Evolutionary conservation across 805 yeast species (phyloP).

Genomic region (Metahyphopichia silvanorum): DNA sequence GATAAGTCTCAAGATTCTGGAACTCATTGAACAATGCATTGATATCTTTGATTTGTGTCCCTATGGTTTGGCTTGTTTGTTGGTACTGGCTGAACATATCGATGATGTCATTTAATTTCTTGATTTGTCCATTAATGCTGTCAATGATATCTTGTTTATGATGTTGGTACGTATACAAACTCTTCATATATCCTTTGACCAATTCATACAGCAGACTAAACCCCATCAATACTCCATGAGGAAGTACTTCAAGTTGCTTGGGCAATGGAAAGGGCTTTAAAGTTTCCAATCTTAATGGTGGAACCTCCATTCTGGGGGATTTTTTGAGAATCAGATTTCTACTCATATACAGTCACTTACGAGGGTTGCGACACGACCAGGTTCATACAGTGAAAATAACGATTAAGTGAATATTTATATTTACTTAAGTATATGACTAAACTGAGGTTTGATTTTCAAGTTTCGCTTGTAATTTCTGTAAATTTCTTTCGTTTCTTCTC

Average conservation of each 20-base stretch:
- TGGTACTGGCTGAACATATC: conserved; percentile 17
- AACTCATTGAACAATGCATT: conserved; percentile 28
- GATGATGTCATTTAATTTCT: conserved; percentile 18
- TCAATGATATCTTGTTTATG: conserved; percentile 8
- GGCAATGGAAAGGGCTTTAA: conserved; percentile 23
- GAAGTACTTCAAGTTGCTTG: conserved; percentile 24
- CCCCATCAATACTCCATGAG: conserved; percentile 19
- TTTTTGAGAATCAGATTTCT: too few relatives aligned
- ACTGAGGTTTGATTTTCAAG: too few relatives aligned
- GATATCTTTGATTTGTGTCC: conserved; percentile 19
- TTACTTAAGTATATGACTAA: too few relatives aligned
- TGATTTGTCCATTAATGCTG: conserved; percentile 13
- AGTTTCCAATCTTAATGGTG: conserved; percentile 6
- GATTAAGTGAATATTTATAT: too few relatives aligned
- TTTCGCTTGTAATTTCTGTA: conserved; percentile 13
- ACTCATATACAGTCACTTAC: too few relatives aligned
- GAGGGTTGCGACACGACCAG: too few relatives aligned
- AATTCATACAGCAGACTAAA: conserved; percentile 25
- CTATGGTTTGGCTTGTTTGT: conserved; percentile 16
- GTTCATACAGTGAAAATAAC: too few relatives aligned
- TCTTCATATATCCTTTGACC: conserved; percentile 28
- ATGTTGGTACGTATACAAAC: conserved; percentile 16
- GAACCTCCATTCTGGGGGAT: background rate
- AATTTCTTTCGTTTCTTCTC: conserved; percentile 17
- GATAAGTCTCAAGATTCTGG: conserved; percentile 30